Conservation (phyloP, 2,329 filamentous ascomycete genomes). For the Stagonosporopsis rhizophila region DNA sequence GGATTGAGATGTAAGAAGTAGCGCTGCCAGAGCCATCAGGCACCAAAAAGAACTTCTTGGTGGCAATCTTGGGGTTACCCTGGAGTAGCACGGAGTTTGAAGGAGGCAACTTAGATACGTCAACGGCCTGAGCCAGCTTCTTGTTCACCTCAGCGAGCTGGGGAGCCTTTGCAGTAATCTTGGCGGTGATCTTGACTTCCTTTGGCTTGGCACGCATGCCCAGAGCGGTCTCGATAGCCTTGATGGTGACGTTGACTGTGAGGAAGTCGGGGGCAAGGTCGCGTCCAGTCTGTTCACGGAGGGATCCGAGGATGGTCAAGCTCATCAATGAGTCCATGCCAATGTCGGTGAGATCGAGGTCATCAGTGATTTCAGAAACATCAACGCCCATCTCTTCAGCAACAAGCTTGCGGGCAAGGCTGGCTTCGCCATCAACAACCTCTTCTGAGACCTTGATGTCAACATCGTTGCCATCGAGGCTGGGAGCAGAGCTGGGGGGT, state of each 20-base stretch:
- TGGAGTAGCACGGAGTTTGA: slow-evolving; percentile 64
- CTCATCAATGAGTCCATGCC: slow-evolving; percentile 63
- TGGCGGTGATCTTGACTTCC: slow-evolving; percentile 41
- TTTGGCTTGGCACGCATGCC: slow-evolving; percentile 60
- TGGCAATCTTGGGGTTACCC: slow-evolving; percentile 63
- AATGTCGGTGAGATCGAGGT: slow-evolving; percentile 67
- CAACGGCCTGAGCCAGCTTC: slow-evolving; percentile 50
- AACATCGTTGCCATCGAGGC: slow-evolving; percentile 52
- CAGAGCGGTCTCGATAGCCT: slow-evolving; percentile 70
- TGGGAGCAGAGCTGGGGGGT: slow-evolving; percentile 58
- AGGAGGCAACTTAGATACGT: slow-evolving; percentile 55
- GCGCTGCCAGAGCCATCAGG: slow-evolving; percentile 65
- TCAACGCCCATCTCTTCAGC: slow-evolving; percentile 71
- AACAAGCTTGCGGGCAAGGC: slow-evolving; percentile 57
- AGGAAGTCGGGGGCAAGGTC: slow-evolving; percentile 63
- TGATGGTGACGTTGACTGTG: slow-evolving; percentile 66
- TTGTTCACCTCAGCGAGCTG: slow-evolving; percentile 59
- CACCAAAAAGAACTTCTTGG: slow-evolving; percentile 62
- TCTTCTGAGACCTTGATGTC: slow-evolving; percentile 41
- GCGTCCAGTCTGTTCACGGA: slow-evolving; percentile 59
- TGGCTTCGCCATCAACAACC: slow-evolving; percentile 50
- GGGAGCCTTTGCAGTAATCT: slow-evolving; percentile 34
- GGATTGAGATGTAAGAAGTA: slow-evolving; percentile 71
- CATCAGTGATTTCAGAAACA: slow-evolving; percentile 60
- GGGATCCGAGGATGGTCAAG: slow-evolving; percentile 58